Evolutionary conservation across 257 asterid species (phyloP).

Genomic region (Agastache rugosa): DNA sequence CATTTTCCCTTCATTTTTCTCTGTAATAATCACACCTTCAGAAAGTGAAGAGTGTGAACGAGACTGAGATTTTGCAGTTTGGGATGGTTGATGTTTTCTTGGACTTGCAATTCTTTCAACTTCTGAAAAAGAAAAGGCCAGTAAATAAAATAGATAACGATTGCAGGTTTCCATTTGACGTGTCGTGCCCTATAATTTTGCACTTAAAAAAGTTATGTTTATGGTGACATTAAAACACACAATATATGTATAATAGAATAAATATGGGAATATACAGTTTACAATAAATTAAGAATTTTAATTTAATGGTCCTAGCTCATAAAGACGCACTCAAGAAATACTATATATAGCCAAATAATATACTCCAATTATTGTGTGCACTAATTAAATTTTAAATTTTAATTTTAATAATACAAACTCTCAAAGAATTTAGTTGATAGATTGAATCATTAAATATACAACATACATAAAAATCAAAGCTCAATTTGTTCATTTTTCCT

Average conservation of each 20-base stretch:
- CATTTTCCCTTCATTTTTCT: constrained; percentile 24
- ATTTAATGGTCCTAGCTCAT: not conserved
- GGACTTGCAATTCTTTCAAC: constrained; percentile 9
- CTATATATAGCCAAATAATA: not conserved
- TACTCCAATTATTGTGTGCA: not conserved
- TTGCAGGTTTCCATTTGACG: too few species aligned
- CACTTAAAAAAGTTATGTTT: too few species aligned
- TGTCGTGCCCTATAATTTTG: too few species aligned
- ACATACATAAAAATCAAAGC: too few species aligned
- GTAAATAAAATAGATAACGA: too few species aligned
- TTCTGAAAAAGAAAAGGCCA: constrained; percentile 25
- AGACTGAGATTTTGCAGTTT: not conserved
- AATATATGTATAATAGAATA: too few species aligned
- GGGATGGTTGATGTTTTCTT: constrained; percentile 8
- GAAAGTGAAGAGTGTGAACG: constrained; percentile 22
- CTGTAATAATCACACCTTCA: constrained; percentile 12
- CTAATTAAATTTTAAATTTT: too few species aligned
- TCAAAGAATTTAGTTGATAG: too few species aligned
- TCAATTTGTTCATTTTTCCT: too few species aligned
- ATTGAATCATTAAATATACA: too few species aligned
- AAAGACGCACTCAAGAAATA: not conserved
- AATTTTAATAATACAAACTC: too few species aligned
- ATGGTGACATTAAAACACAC: too few species aligned
- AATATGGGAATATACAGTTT: not conserved
- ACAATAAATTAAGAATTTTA: not conserved